A percentile compares a stretch with the other conserved stretches of the same genome.
These are phyloP conservation scores for Fagopyrum tataricum DNA, from an alignment of 148 eudicot genomes.

Conservation along the genomic window DNA sequence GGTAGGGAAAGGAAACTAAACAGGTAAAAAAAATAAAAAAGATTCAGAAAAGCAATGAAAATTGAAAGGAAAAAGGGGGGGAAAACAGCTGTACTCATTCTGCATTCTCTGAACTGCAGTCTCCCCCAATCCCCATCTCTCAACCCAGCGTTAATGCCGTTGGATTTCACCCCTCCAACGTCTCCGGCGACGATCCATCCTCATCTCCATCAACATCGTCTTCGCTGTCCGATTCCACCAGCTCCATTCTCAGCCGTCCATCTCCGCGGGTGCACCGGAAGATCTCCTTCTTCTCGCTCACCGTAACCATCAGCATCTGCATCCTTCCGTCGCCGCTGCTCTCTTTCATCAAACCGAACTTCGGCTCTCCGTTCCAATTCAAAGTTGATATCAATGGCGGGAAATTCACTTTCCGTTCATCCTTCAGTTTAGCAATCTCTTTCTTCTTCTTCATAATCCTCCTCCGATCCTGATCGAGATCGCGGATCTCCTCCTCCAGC, in stretches of 20 bases:
- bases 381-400: slow-evolving; percentile 23
- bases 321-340: slow-evolving; percentile 21
- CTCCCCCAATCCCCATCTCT: neutral
- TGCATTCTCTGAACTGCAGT: neutral
- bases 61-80: neutral
- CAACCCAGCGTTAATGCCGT: neutral
- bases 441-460: slow-evolving; percentile 4
- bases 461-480: neutral
- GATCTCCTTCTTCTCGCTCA: slow-evolving; percentile 7
- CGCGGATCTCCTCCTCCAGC: neutral
- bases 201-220: neutral
- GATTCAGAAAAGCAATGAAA: neutral
- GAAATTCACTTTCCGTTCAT: slow-evolving; percentile 2
- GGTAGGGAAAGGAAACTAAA: no score
- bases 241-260: neutral
- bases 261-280: slow-evolving; percentile 11
- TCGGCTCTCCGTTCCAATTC: slow-evolving; percentile 25
- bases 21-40: neutral
- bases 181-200: neutral
- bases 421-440: neutral
- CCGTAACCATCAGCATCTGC: slow-evolving; percentile 13
- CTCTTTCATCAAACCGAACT: slow-evolving; percentile 16
- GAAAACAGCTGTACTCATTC: neutral
- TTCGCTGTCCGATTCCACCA: neutral
- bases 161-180: neutral